Percentiles rank a stretch among this genome's conserved stretches.
Evolutionary conservation across 139 green algal species (phyloP).

Genomic region (Yamagishiella unicocca): DNA sequence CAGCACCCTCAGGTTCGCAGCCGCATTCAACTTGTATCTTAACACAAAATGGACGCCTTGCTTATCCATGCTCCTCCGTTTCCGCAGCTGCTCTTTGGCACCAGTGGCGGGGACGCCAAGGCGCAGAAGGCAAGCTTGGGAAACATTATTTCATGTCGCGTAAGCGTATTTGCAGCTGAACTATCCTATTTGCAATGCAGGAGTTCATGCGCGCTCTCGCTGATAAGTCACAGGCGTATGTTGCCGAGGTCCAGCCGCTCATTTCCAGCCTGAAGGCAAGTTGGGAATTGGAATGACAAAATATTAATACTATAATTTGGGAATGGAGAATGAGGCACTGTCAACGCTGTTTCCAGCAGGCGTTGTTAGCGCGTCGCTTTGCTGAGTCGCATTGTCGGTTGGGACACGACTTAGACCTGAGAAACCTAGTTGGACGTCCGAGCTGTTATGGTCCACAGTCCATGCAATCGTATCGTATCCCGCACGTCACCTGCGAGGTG

Average conservation of each 20-base stretch:
- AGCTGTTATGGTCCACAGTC: no score
- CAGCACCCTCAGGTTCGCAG: background rate
- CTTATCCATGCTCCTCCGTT: no score
- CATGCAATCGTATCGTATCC: no score
- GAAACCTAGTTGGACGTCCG: no score
- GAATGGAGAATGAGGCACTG: no score
- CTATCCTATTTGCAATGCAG: background rate
- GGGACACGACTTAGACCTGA: no score
- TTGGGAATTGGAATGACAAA: background rate
- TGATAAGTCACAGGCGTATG: background rate
- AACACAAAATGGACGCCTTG: no score
- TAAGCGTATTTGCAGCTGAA: background rate
- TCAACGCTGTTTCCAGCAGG: no score
- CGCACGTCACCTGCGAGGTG: no score
- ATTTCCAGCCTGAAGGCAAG: slow-evolving; percentile 37
- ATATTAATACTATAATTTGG: background rate
- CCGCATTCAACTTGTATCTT: background rate
- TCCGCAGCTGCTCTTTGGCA: background rate
- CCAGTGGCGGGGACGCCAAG: background rate
- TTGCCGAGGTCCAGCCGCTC: slow-evolving; percentile 3
- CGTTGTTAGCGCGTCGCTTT: no score
- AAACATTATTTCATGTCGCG: background rate
- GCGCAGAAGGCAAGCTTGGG: slow-evolving; percentile 22
- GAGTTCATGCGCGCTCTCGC: background rate
- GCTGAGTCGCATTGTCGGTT: no score